Evolutionary conservation across 805 yeast genomes (phyloP).

Genomic region (Wickerhamiella shivajii): DNA sequence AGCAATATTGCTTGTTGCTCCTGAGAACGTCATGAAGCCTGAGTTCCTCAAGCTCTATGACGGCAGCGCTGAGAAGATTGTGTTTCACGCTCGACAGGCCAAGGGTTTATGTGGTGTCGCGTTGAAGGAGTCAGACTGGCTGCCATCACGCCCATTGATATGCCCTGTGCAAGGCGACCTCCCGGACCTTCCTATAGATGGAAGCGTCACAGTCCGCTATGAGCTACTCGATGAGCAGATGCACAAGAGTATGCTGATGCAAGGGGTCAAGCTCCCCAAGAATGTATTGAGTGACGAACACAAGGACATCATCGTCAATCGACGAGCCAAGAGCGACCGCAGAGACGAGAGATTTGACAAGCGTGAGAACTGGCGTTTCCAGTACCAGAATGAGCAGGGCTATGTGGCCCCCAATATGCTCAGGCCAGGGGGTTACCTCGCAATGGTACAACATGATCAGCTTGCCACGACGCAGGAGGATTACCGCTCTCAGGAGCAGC

Average conservation of each 20-base stretch:
- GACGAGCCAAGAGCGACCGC: slow-evolving; percentile 22
- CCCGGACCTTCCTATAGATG: slow-evolving; percentile 32
- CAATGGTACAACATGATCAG: slow-evolving; percentile 11
- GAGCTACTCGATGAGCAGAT: slow-evolving; percentile 39
- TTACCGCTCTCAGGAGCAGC: no score
- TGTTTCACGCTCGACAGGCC: slow-evolving; percentile 16
- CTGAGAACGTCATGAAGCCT: slow-evolving; percentile 37
- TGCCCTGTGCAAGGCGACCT: slow-evolving; percentile 34
- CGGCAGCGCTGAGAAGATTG: slow-evolving; percentile 17
- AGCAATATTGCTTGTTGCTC: slow-evolving; percentile 57
- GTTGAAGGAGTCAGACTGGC: slow-evolving; percentile 22
- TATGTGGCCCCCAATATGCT: slow-evolving; percentile 13
- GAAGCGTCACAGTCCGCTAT: slow-evolving; percentile 36
- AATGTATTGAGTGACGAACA: slow-evolving; percentile 56
- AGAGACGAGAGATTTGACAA: slow-evolving; percentile 20
- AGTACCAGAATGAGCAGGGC: slow-evolving; percentile 13
- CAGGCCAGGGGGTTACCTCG: slow-evolving; percentile 15
- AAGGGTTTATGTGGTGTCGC: slow-evolving; percentile 26
- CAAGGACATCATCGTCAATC: slow-evolving; percentile 35
- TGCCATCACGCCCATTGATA: slow-evolving; percentile 24
- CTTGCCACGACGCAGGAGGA: no score
- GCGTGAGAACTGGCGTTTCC: slow-evolving; percentile 15
- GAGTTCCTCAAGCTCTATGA: slow-evolving; percentile 30
- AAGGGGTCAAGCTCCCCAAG: slow-evolving; percentile 55
- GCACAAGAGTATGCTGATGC: slow-evolving; percentile 72